A percentile compares a stretch with the other conserved stretches of the same genome.
These are phyloP conservation scores for Diaporthe citriasiana DNA, from an alignment of 2,329 filamentous ascomycete species.

Conservation along the genomic window DNA sequence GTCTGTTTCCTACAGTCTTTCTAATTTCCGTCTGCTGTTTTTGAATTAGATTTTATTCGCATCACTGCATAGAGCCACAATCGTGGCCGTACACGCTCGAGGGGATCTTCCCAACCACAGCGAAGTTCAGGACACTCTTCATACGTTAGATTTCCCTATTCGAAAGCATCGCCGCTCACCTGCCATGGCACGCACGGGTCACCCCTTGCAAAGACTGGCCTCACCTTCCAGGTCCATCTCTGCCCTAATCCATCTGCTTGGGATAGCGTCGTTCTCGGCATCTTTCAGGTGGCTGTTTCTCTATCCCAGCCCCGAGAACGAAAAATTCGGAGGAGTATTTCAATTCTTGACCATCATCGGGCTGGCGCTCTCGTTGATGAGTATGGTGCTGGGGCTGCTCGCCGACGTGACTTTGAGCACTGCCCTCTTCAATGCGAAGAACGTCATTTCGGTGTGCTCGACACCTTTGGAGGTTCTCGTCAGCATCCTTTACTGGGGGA, in stretches of 20 bases:
- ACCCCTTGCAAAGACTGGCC: slow-evolving; percentile 75
- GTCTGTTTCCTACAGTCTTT: background rate
- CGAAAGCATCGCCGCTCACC: background rate
- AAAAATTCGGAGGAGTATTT: slow-evolving; percentile 76
- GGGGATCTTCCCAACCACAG: background rate
- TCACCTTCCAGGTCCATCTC: slow-evolving; percentile 77
- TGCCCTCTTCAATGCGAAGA: slow-evolving; percentile 76
- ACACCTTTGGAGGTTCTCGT: slow-evolving; percentile 81
- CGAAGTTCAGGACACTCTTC: background rate
- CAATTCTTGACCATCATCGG: slow-evolving; percentile 84
- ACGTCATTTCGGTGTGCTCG: slow-evolving; percentile 74
- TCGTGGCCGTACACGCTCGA: background rate
- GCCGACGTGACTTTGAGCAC: slow-evolving; percentile 74
- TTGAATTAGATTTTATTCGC: background rate
- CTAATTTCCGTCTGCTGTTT: background rate
- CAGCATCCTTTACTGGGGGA: slow-evolving; percentile 79
- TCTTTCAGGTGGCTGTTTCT: slow-evolving; percentile 66
- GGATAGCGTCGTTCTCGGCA: slow-evolving; percentile 66
- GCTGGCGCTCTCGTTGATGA: slow-evolving; percentile 70
- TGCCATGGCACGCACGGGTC: slow-evolving; percentile 58
- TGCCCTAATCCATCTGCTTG: slow-evolving; percentile 70
- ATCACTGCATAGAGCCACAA: background rate
- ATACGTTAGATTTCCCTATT: background rate
- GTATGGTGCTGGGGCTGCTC: slow-evolving; percentile 72
- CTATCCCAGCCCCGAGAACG: slow-evolving; percentile 67